Percentiles rank a stretch among this genome's conserved stretches.
These are phyloP conservation scores for Infundibulicybe gibba DNA, from an alignment of 768 basidiomycete genomes.

Conservation along the genomic window DNA sequence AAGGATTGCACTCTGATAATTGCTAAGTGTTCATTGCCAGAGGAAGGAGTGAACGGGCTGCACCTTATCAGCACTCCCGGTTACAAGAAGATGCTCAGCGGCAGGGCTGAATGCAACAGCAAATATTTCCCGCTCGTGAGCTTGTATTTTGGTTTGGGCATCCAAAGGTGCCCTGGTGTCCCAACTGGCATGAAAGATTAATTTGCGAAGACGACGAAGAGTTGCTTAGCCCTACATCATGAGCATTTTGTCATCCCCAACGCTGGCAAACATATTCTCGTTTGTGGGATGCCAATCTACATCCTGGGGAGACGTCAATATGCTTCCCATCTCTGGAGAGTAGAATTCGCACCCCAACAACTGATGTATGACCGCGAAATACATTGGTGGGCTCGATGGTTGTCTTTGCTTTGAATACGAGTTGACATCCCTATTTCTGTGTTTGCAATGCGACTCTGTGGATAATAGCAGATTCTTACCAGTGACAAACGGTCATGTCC, in stretches of 20 bases:
- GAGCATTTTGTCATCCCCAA: constrained; percentile 93
- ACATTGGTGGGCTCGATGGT: constrained; percentile 81
- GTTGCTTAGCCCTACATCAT: constrained; percentile 67
- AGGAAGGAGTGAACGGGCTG: constrained; percentile 2
- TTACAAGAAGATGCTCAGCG: constrained; percentile 74
- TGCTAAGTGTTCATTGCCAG: neutral
- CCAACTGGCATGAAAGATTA: constrained; percentile 57
- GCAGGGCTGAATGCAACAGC: constrained; percentile 89
- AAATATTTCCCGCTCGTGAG: constrained; percentile 89
- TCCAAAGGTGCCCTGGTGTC: constrained; percentile 77
- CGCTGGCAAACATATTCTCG: constrained; percentile 88
- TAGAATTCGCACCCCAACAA: constrained; percentile 74
- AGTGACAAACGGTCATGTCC: constrained; percentile 94
- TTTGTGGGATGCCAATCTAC: constrained; percentile 91
- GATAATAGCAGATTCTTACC: constrained; percentile 45
- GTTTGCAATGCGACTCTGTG: neutral
- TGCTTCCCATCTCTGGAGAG: too few relatives aligned
- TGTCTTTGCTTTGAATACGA: constrained; percentile 73
- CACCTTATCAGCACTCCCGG: constrained; percentile 94
- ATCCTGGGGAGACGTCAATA: constrained; percentile 48
- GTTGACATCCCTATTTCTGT: constrained; percentile 78
- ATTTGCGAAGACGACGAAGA: neutral
- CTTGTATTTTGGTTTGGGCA: constrained; percentile 70
- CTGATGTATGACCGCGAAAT: constrained; percentile 86
- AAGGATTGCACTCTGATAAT: constrained; percentile 70